Evolutionary conservation across 225 moss, liverwort and hornwort species (phyloP).

Genomic region (Sphagnum tenellum): DNA sequence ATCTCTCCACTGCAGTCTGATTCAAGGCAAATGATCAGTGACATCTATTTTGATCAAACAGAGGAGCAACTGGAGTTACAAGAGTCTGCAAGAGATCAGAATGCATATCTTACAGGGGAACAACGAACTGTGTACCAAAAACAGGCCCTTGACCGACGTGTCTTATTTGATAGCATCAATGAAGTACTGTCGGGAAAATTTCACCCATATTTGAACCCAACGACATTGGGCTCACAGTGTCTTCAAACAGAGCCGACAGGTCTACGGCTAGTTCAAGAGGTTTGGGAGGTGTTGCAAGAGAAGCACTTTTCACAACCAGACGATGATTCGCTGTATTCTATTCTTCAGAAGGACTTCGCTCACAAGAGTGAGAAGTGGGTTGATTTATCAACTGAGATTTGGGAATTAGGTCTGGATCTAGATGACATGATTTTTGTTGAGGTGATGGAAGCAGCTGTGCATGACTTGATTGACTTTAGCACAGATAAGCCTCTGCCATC

Average conservation of each 20-base stretch:
- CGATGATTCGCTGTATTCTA: conserved; percentile 32
- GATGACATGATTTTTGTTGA: conserved; percentile 38
- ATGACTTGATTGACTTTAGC: conserved; percentile 17
- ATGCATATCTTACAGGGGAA: conserved; percentile 30
- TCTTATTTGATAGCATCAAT: conserved; percentile 40
- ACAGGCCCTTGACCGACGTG: conserved; percentile 34
- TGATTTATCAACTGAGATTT: conserved; percentile 20
- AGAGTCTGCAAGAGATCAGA: conserved; percentile 26
- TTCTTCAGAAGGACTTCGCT: conserved; percentile 36
- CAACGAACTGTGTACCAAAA: conserved; percentile 33
- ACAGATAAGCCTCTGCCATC: conserved; percentile 4
- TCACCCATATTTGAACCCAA: conserved; percentile 24
- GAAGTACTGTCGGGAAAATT: conserved; percentile 23
- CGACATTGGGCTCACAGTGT: conserved; percentile 21
- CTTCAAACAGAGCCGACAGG: conserved; percentile 27
- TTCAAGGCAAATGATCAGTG: conserved; percentile 14
- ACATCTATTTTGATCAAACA: conserved; percentile 23
- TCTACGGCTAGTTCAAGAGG: conserved; percentile 23
- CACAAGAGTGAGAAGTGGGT: conserved; percentile 33
- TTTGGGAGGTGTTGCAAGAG: conserved; percentile 28
- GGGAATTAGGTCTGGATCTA: conserved; percentile 26
- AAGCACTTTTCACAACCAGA: conserved; percentile 18
- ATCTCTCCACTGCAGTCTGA: conserved; percentile 18
- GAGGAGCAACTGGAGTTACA: conserved; percentile 32
- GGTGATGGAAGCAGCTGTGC: conserved; percentile 33